Conservation (phyloP, 768 basidiomycete species). For the Naganishia vishniacii region DNA sequence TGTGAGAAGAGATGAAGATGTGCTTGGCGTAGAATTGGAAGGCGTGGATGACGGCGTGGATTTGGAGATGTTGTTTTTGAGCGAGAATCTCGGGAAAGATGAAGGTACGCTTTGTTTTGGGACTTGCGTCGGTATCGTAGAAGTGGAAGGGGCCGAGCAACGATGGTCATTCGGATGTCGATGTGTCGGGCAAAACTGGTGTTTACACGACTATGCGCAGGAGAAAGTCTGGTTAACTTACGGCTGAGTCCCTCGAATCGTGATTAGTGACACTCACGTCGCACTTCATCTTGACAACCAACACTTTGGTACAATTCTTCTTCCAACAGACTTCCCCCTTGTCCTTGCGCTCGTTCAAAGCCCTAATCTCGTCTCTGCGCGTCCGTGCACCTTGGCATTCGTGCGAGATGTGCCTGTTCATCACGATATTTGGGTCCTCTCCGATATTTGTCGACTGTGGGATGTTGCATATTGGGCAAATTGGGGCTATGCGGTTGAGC, state of each 20-base stretch:
- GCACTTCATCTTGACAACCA: constrained; percentile 46
- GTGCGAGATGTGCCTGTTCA: constrained; percentile 26
- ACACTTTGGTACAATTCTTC: constrained; percentile 39
- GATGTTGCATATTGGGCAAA: constrained; percentile 43
- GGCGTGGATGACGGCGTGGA: constrained; percentile 3
- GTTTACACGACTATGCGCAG: constrained; percentile 34
- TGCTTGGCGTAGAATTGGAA: neutral
- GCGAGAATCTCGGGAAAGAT: constrained; percentile 18
- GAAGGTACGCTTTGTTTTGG: constrained; percentile 15
- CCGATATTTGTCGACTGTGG: constrained; percentile 27
- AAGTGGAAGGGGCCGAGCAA: constrained; percentile 33
- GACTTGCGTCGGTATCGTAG: constrained; percentile 20
- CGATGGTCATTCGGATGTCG: constrained; percentile 39
- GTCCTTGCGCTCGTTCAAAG: constrained; percentile 38
- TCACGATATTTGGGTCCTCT: constrained; percentile 25
- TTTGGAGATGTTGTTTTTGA: constrained; percentile 14
- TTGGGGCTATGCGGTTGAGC: constrained; percentile 43
- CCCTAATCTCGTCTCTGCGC: constrained; percentile 33
- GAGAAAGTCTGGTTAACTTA: too few relatives aligned
- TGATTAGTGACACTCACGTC: constrained; percentile 35
- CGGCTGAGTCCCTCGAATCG: neutral
- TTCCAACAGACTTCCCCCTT: constrained; percentile 45
- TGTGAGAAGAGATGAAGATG: neutral
- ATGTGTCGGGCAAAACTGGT: constrained; percentile 45
- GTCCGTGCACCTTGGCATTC: constrained; percentile 34